These are phyloP conservation scores for Pochonia chlamydosporia DNA, from an alignment of 2,329 filamentous ascomycete species.

Conservation along the genomic window DNA sequence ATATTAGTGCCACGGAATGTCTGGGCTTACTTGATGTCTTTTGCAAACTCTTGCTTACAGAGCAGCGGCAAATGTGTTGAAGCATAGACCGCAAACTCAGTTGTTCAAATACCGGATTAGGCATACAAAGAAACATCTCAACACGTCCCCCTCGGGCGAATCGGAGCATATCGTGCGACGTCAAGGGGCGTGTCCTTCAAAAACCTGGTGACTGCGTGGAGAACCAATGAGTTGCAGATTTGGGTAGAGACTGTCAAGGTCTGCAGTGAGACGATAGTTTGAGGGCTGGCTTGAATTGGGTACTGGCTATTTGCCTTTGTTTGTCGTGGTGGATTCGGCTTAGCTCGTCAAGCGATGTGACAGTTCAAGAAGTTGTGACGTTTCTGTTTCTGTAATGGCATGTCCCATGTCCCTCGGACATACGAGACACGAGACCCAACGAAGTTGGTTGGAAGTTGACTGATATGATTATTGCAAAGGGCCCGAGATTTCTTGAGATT, in stretches of 20 bases:
- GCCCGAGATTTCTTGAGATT: too few relatives aligned
- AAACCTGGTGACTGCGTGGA: background rate
- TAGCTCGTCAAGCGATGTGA: background rate
- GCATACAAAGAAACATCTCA: too few relatives aligned
- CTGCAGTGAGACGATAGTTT: constrained; percentile 4
- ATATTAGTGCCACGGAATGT: too few relatives aligned
- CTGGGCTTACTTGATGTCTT: too few relatives aligned
- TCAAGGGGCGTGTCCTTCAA: too few relatives aligned
- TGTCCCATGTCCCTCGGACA: background rate
- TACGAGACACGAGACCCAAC: background rate
- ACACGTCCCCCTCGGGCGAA: too few relatives aligned
- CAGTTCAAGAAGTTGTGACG: background rate
- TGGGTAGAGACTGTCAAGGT: constrained; percentile 1
- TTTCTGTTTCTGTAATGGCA: background rate
- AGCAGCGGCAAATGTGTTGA: too few relatives aligned
- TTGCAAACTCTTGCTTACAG: too few relatives aligned
- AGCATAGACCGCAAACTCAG: too few relatives aligned
- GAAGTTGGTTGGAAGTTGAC: background rate
- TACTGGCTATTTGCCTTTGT: background rate
- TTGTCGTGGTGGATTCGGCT: background rate
- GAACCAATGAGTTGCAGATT: background rate
- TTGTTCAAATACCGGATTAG: too few relatives aligned
- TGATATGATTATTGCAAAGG: too few relatives aligned
- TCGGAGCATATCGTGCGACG: too few relatives aligned
- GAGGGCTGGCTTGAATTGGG: background rate